These are phyloP conservation scores for Ceratobasidium theobromae DNA, from an alignment of 1,284 basidiomycete species.

Conservation along the genomic window DNA sequence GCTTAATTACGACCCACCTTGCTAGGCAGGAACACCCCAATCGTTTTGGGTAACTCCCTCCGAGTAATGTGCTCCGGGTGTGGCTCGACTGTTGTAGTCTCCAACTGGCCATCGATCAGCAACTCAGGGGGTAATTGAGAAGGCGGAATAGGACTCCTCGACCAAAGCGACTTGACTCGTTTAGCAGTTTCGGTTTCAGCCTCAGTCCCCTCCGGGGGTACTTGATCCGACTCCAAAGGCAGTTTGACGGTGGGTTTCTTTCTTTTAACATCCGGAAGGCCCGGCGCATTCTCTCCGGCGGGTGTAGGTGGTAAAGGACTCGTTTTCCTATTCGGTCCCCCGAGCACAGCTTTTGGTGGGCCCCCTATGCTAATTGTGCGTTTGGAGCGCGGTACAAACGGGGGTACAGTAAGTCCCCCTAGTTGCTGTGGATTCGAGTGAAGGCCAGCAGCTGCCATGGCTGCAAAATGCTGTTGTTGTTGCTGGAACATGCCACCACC, in stretches of 20 bases:
- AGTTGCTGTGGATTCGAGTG: background rate
- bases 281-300: slow-evolving; percentile 35
- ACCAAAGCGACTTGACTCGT: slow-evolving; percentile 51
- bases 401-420: slow-evolving; percentile 13
- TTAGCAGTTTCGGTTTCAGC: slow-evolving; percentile 10
- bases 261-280: slow-evolving; percentile 46
- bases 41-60: slow-evolving; percentile 56
- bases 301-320: slow-evolving; percentile 56
- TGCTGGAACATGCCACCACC: slow-evolving; percentile 18
- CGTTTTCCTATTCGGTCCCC: slow-evolving; percentile 68
- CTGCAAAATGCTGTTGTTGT: slow-evolving; percentile 25
- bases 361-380: slow-evolving; percentile 69
- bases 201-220: slow-evolving; percentile 12
- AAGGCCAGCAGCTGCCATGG: slow-evolving; percentile 15
- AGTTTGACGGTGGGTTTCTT: slow-evolving; percentile 72
- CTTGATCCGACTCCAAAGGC: slow-evolving; percentile 61
- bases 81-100: slow-evolving; percentile 53
- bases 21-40: slow-evolving; percentile 80
- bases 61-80: slow-evolving; percentile 63
- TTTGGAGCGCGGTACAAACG: slow-evolving; percentile 49
- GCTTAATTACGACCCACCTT: slow-evolving; percentile 53
- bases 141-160: slow-evolving; percentile 56
- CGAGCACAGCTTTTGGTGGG: slow-evolving; percentile 76
- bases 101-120: slow-evolving; percentile 49
- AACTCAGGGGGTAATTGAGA: slow-evolving; percentile 45